A percentile compares a stretch with the other conserved stretches of the same genome.
These are phyloP conservation scores for Pseudovirgaria hyperparasitica DNA, from an alignment of 2,329 filamentous ascomycete genomes.

Conservation along the genomic window DNA sequence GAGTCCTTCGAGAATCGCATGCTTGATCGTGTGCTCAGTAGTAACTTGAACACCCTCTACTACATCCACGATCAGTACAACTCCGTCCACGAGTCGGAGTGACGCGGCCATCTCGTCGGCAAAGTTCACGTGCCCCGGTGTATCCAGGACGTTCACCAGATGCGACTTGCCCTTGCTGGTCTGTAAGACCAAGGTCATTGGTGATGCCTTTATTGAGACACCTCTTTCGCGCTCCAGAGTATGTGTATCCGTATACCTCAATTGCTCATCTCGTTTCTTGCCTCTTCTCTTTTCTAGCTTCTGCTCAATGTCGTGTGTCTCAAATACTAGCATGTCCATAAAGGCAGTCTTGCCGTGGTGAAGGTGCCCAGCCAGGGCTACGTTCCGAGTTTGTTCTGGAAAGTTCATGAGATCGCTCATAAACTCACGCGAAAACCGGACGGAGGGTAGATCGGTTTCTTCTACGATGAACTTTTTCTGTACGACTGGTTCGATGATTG, in stretches of 20 bases:
- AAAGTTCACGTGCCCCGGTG: conserved; percentile 95
- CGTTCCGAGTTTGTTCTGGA: conserved; percentile 84
- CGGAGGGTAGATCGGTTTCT: conserved; percentile 78
- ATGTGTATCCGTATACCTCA: conserved; percentile 90
- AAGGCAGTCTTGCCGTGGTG: conserved; percentile 98
- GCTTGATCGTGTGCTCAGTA: conserved; percentile 93
- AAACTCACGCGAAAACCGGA: conserved; percentile 78
- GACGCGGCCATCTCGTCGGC: conserved; percentile 91
- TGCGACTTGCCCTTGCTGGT: conserved; percentile 89
- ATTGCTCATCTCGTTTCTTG: conserved; percentile 71
- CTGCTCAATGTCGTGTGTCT: conserved; percentile 80
- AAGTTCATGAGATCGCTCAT: conserved; percentile 96
- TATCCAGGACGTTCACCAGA: conserved; percentile 88
- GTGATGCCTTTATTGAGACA: conserved; percentile 80
- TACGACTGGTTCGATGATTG: conserved; percentile 85
- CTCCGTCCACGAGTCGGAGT: conserved; percentile 75
- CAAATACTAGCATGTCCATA: conserved; percentile 94
- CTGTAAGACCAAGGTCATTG: conserved; percentile 86
- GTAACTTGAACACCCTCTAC: conserved; percentile 99
- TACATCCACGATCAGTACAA: conserved; percentile 88
- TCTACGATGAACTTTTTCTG: conserved; percentile 94
- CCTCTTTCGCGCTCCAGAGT: conserved; percentile 80
- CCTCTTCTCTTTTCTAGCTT: conserved; percentile 70
- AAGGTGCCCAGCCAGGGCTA: conserved; percentile 82
- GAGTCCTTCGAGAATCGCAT: conserved; percentile 80